Evolutionary conservation across 768 basidiomycete species (phyloP).

Genomic region (Psilocybe azurescens): DNA sequence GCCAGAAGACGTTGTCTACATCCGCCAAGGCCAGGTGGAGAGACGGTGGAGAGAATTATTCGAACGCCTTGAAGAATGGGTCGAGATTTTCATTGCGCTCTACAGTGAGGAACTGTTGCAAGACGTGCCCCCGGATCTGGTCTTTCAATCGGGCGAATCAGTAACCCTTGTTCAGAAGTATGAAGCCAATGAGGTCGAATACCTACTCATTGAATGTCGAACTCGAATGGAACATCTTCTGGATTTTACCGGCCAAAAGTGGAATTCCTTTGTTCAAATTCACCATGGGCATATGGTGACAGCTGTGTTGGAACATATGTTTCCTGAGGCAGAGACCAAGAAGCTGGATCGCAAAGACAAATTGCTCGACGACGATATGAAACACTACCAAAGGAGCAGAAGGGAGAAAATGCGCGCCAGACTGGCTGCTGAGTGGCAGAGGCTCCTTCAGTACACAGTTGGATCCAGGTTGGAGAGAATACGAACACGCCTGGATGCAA

Average conservation of each 20-base stretch:
- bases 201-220: constrained; percentile 10
- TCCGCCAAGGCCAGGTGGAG: constrained; percentile 13
- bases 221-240: constrained; percentile 1
- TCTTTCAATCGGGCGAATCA: constrained; percentile 1
- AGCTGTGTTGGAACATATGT: neutral
- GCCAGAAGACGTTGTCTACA: constrained; percentile 1
- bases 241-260: neutral
- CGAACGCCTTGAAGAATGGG: constrained; percentile 9
- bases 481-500: neutral
- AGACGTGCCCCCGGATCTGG: constrained; percentile 6
- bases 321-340: neutral
- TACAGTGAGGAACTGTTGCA: constrained; percentile 7
- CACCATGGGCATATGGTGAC: neutral
- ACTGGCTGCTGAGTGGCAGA: constrained; percentile 2
- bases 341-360: neutral
- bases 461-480: neutral
- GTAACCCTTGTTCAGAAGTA: constrained; percentile 8
- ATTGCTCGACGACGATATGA: neutral
- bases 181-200: constrained; percentile 12
- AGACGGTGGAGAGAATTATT: constrained; percentile 3
- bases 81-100: constrained; percentile 6
- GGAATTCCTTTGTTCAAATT: constrained; percentile 1
- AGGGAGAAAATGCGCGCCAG: constrained; percentile 4
- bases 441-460: neutral
- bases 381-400: constrained; percentile 5